These are phyloP conservation scores for Cyberlindnera euphorbiae DNA, from an alignment of 805 yeast species.

Conservation along the genomic window DNA sequence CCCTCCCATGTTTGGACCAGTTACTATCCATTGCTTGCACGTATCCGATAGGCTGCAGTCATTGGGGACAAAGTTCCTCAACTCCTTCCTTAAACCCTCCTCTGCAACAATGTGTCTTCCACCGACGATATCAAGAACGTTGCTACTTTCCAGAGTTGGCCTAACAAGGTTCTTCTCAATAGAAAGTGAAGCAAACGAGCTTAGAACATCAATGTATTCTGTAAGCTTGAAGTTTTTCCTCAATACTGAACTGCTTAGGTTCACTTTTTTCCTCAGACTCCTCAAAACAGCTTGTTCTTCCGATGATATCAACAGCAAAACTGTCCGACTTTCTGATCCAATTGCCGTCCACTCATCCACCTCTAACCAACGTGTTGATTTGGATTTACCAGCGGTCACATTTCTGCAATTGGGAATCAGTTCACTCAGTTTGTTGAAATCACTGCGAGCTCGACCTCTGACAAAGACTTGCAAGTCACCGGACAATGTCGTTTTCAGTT, in stretches of 20 bases:
- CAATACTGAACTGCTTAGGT: slow-evolving; percentile 35
- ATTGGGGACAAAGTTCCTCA: slow-evolving; percentile 65
- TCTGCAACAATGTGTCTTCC: slow-evolving; percentile 92
- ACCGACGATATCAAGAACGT: slow-evolving; percentile 42
- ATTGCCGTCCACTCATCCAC: slow-evolving; percentile 48
- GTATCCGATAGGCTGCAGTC: slow-evolving; percentile 61
- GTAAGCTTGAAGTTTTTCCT: slow-evolving; percentile 45
- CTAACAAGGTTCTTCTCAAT: slow-evolving; percentile 59
- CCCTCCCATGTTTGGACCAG: slow-evolving; percentile 98
- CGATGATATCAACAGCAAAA: slow-evolving; percentile 41
- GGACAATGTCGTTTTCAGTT: slow-evolving; percentile 37
- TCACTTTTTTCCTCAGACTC: slow-evolving; percentile 40
- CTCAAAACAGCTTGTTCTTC: slow-evolving; percentile 55
- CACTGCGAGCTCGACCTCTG: slow-evolving; percentile 23
- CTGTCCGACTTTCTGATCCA: slow-evolving; percentile 42
- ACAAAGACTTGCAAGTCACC: slow-evolving; percentile 47
- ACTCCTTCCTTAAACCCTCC: slow-evolving; percentile 43
- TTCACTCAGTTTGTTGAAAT: slow-evolving; percentile 5
- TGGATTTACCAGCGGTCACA: slow-evolving; percentile 32
- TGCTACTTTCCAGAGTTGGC: slow-evolving; percentile 54
- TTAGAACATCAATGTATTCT: slow-evolving; percentile 67
- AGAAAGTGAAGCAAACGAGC: slow-evolving; percentile 70
- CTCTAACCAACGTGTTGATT: slow-evolving; percentile 41
- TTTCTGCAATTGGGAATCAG: slow-evolving; percentile 24
- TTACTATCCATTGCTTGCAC: slow-evolving; percentile 64